These are phyloP conservation scores for Limtongia smithiae DNA, from an alignment of 805 yeast species.

Conservation along the genomic window DNA sequence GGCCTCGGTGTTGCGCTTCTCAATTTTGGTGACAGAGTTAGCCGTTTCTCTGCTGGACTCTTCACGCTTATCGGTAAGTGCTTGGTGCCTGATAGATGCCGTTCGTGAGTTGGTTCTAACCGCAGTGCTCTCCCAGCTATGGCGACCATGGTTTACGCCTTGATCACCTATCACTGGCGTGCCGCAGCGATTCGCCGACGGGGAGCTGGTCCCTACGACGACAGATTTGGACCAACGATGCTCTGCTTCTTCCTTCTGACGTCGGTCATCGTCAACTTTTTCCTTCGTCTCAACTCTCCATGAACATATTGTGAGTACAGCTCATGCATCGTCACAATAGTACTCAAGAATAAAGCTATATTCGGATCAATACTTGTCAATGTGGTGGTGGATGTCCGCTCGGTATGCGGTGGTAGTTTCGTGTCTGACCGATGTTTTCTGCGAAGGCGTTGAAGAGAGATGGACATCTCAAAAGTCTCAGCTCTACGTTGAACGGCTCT, in stretches of 20 bases:
- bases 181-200: slow-evolving; percentile 97
- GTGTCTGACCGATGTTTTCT: no score
- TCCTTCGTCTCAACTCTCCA: slow-evolving; percentile 59
- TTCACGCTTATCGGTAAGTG: slow-evolving; percentile 67
- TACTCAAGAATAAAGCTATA: no score
- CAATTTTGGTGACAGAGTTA: slow-evolving; percentile 93
- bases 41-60: slow-evolving; percentile 86
- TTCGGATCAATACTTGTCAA: no score
- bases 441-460: no score
- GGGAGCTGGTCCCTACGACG: slow-evolving; percentile 99
- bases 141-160: slow-evolving; percentile 96
- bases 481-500: no score
- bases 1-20: slow-evolving; percentile 93
- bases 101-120: not conserved
- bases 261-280: slow-evolving; percentile 90
- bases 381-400: no score
- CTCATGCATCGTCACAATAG: no score
- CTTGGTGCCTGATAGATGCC: not conserved
- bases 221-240: slow-evolving; percentile 97
- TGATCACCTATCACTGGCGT: slow-evolving; percentile 97
- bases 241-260: slow-evolving; percentile 86
- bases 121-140: slow-evolving; percentile 51
- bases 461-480: no score
- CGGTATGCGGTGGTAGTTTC: no score
- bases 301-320: no score